A percentile compares a stretch with the other conserved stretches of the same genome.
phyloP scores from a whole-genome alignment of 2,329 filamentous ascomycete species.

The Emydomyces testavorans region DNA sequence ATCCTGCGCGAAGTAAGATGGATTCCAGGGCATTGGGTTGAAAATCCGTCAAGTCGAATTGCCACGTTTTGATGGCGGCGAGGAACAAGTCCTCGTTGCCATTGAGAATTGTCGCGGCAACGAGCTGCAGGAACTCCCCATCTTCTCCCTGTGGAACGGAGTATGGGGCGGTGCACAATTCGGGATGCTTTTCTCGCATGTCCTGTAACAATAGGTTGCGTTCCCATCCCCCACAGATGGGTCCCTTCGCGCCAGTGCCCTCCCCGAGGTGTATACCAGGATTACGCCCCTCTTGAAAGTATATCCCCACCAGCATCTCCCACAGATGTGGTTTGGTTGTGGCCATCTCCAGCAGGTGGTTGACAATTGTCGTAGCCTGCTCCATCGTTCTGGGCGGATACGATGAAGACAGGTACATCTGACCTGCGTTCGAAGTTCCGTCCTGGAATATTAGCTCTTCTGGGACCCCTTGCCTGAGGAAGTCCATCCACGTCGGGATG shows the following conservation, averaged over 20 bases:
- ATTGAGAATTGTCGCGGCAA: conserved; percentile 10
- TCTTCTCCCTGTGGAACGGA: conserved; percentile 7
- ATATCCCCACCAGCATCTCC: conserved; percentile 9
- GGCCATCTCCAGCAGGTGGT: conserved; percentile 5
- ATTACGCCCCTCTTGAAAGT: conserved; percentile 10
- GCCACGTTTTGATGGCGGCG: conserved; percentile 9
- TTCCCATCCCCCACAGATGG: conserved; percentile 7
- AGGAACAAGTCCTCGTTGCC: conserved; percentile 14
- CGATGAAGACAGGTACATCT: conserved; percentile 2
- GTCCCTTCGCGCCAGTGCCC: background rate
- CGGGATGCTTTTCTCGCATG: conserved; percentile 7
- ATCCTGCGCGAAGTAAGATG: conserved; percentile 12
- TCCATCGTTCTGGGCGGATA: background rate
- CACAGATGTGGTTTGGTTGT: conserved; percentile 1
- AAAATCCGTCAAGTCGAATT: conserved; percentile 5
- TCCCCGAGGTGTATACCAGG: conserved; percentile 4
- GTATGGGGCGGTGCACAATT: conserved; percentile 1
- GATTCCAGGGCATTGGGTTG: conserved; percentile 6
- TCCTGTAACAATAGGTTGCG: conserved; percentile 8
- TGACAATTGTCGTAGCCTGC: conserved; percentile 2
- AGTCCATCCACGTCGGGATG: background rate
- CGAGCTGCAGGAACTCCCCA: conserved; percentile 5
- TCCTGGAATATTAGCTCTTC: background rate
- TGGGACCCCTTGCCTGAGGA: background rate
- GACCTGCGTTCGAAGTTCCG: background rate